Conservation (phyloP, 2,329 filamentous ascomycete genomes). For the Fusarium proliferatum region DNA sequence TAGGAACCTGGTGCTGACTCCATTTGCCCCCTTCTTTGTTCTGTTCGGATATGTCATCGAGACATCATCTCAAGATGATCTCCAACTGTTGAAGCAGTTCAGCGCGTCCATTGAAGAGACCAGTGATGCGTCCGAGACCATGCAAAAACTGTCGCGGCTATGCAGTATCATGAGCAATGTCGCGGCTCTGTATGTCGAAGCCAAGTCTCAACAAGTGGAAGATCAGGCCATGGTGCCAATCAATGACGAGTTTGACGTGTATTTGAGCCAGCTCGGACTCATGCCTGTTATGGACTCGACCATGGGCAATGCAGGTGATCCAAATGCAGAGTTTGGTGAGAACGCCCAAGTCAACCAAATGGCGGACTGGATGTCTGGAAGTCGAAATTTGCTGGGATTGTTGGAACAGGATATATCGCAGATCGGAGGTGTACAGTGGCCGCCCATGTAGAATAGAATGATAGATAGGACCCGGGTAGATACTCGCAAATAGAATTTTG, state of each 20-base stretch:
- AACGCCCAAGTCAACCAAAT: conserved; percentile 58
- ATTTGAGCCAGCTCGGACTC: conserved; percentile 71
- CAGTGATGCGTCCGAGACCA: conserved; percentile 65
- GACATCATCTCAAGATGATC: conserved; percentile 63
- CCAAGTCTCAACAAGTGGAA: conserved; percentile 62
- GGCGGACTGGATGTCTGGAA: conserved; percentile 75
- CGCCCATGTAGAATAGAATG: conserved; percentile 34
- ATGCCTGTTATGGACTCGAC: conserved; percentile 57
- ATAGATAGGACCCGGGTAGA: conserved; percentile 4
- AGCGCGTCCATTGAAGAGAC: conserved; percentile 64
- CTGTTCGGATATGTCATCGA: conserved; percentile 69
- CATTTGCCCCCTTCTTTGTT: conserved; percentile 70
- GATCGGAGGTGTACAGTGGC: conserved; percentile 54
- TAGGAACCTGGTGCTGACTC: conserved; percentile 66
- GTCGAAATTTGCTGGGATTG: conserved; percentile 72
- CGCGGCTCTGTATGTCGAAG: conserved; percentile 70
- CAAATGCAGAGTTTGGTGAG: conserved; percentile 38
- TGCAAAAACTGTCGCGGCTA: conserved; percentile 70
- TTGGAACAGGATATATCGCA: conserved; percentile 70
- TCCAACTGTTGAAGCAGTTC: conserved; percentile 66
- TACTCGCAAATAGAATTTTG: background rate
- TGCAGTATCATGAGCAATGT: conserved; percentile 71
- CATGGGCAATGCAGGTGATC: conserved; percentile 27
- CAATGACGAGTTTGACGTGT: conserved; percentile 72
- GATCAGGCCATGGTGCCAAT: conserved; percentile 61